Conservation (phyloP, 108 stramenopile species). For the Nitzschia inconspicua region DNA sequence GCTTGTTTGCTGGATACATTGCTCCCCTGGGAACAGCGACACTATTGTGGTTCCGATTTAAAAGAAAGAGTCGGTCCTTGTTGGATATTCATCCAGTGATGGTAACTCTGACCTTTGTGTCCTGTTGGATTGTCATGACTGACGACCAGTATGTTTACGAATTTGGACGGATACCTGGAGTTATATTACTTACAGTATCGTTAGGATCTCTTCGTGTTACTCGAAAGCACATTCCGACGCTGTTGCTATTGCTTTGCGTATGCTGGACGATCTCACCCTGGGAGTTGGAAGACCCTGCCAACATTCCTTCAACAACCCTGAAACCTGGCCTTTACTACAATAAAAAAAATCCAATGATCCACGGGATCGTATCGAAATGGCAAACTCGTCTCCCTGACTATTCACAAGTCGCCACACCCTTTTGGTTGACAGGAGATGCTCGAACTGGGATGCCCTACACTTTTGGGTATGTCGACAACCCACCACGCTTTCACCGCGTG, state of each 20-base stretch:
- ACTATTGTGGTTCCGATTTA: no score
- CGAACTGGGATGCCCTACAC: conserved; percentile 74
- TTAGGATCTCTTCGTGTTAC: no score
- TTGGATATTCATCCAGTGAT: neutral
- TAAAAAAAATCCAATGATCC: conserved; percentile 34
- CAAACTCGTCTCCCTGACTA: conserved; percentile 32
- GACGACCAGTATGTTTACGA: conserved; percentile 56
- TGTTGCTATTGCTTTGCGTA: neutral
- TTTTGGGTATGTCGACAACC: conserved; percentile 17
- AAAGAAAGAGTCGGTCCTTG: no score
- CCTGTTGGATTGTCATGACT: conserved; percentile 51
- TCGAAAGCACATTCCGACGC: neutral
- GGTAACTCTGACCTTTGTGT: conserved; percentile 21
- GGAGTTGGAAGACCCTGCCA: neutral
- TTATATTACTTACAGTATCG: conserved; percentile 20
- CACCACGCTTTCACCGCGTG: conserved; percentile 5
- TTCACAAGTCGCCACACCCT: conserved; percentile 47
- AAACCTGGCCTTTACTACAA: conserved; percentile 58
- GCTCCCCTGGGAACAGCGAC: conserved; percentile 27
- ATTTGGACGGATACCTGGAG: conserved; percentile 45
- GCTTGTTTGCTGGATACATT: conserved; percentile 40
- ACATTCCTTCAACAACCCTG: conserved; percentile 18
- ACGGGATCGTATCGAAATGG: conserved; percentile 40
- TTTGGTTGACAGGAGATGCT: conserved; percentile 65
- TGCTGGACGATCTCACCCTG: conserved; percentile 7